phyloP scores from a whole-genome alignment of 2,329 filamentous ascomycete genomes.

The Aspergillus novoparasiticus region DNA sequence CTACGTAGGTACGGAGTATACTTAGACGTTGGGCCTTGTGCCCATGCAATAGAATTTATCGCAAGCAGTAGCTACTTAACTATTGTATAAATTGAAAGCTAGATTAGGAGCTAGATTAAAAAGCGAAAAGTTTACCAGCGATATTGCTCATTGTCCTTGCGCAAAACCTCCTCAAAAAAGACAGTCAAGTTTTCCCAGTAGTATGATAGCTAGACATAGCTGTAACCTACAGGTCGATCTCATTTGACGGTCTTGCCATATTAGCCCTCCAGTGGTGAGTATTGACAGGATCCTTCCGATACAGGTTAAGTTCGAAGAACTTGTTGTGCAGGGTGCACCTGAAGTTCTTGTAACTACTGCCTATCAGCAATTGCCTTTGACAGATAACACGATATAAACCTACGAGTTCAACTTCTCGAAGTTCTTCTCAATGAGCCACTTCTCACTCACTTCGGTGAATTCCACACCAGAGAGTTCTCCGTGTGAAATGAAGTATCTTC shows the following conservation, averaged over 20 bases:
- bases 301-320: constrained; percentile 4
- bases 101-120: neutral
- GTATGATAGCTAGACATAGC: neutral
- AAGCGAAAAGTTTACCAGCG: neutral
- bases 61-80: neutral
- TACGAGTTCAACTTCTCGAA: constrained; percentile 5
- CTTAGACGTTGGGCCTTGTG: neutral
- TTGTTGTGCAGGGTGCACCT: neutral
- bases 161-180: neutral
- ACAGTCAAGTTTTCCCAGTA: neutral
- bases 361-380: neutral
- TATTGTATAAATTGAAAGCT: neutral
- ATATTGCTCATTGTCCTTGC: neutral
- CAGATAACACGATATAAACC: neutral
- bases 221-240: neutral
- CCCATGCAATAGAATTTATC: neutral
- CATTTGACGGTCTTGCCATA: neutral
- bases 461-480: no score
- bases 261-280: constrained; percentile 1
- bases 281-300: constrained; percentile 1
- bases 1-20: neutral
- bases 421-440: neutral
- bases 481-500: neutral
- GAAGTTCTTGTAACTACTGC: constrained; percentile 1
- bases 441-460: neutral